phyloP scores from a whole-genome alignment of 2,329 filamentous ascomycete species.

The Fusarium cicatricum region DNA sequence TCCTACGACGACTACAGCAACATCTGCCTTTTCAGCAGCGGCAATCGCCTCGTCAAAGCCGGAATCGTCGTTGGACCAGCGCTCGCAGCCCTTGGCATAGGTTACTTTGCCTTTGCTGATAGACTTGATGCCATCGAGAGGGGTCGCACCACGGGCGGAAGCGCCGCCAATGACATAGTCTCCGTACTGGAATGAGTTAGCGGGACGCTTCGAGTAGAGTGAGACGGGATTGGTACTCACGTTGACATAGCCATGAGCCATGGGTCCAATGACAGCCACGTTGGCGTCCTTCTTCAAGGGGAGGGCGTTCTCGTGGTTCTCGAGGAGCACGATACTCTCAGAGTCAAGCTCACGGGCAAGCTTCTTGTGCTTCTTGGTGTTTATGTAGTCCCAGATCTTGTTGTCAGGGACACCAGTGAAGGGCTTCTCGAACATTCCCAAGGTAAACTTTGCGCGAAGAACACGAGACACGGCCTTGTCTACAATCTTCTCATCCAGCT shows the following conservation, averaged over 20 bases:
- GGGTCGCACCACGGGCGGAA: constrained; percentile 71
- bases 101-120: constrained; percentile 68
- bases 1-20: constrained; percentile 77
- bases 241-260: constrained; percentile 76
- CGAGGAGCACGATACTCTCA: constrained; percentile 68
- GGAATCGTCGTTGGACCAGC: constrained; percentile 75
- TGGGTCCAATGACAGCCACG: constrained; percentile 77
- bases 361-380: constrained; percentile 65
- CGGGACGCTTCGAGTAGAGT: not conserved
- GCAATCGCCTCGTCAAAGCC: constrained; percentile 73
- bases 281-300: constrained; percentile 70
- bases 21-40: constrained; percentile 71
- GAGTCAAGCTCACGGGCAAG: constrained; percentile 70
- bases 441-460: constrained; percentile 72
- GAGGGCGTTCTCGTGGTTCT: constrained; percentile 63
- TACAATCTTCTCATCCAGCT: constrained; percentile 66
- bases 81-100: constrained; percentile 75
- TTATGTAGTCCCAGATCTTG: constrained; percentile 65
- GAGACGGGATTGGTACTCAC: constrained; percentile 49
- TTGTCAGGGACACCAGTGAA: constrained; percentile 66
- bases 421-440: constrained; percentile 76
- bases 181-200: constrained; percentile 60
- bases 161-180: constrained; percentile 76
- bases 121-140: constrained; percentile 72
- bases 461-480: constrained; percentile 72